Evolutionary conservation across 1,139 yeast species (phyloP), one percentile per base, ranked within the genome.

Genomic region (Taiozyma onychis): DNA sequence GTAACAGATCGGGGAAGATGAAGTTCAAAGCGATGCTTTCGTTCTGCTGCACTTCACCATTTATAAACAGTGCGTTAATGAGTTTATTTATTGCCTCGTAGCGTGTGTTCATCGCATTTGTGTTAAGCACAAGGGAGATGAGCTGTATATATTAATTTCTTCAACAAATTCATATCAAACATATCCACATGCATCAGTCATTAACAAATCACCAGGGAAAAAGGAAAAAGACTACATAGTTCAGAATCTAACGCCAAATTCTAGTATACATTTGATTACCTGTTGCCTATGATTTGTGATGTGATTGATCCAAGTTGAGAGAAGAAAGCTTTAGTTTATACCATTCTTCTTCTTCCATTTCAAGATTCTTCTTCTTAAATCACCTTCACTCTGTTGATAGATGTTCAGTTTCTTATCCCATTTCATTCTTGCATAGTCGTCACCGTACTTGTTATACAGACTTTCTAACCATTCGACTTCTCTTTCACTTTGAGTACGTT

Each of bases 321-420:
- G n/a, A 10, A 24, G 26, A 27, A 7, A 27, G 7, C 30, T 24
- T 24, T 14, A 39, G 24, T 44, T 49, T 34, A 70, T 64, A 48
- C 60, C 62, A 52, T 77, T 71, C 45, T 67, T 64, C 64, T 77
- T 77, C 64, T 81, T 83, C 91, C 91, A 86, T 65, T 81, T 83
- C 42, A 61, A 61, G 44, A 88, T 73, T 62, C 90, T 79, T 65
- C 80, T 80, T 67, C 77, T 84, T 62, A 91, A 71, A 61, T 89
- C 95, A 30, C 96, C 95, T n/a, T 83, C 84, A 56, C 88, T 77
- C 65, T 88, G 91, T 70, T 90, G 97, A 68, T 78, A 80, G 3
- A 86, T 77, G 66, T 93, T 93, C 55, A 91, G 74, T 66, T 86
- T 87, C 70, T 78, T 81, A 66, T 93, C 99, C 87, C 96, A 86